These are phyloP conservation scores for Phytopythium delawarense DNA, from an alignment of 352 stramenopile species.

Conservation along the genomic window DNA sequence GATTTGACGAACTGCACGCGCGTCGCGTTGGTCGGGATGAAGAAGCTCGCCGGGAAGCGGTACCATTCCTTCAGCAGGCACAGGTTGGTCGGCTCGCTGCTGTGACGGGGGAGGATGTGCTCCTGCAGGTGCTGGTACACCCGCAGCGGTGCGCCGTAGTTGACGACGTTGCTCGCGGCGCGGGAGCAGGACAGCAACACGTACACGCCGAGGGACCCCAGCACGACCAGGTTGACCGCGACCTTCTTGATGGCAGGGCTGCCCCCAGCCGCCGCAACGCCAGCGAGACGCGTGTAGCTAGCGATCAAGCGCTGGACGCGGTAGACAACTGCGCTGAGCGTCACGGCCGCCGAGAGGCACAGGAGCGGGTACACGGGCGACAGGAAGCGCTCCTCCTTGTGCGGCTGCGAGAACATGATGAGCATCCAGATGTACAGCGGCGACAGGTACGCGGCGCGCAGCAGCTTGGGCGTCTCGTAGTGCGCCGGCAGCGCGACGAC, in stretches of 20 bases:
- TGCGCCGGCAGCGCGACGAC: conserved; percentile 30
- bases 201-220: conserved; percentile 43
- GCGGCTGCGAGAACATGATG: conserved; percentile 92
- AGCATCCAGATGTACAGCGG: conserved; percentile 89
- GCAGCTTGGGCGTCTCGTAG: conserved; percentile 22
- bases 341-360: conserved; percentile 72
- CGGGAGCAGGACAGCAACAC: conserved; percentile 50
- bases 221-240: conserved; percentile 34
- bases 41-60: conserved; percentile 95
- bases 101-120: conserved; percentile 44
- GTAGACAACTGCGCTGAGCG: conserved; percentile 50
- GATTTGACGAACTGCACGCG: conserved; percentile 90
- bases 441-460: conserved; percentile 42
- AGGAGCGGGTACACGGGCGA: conserved; percentile 95
- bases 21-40: conserved; percentile 84
- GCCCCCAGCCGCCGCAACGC: not conserved
- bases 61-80: conserved; percentile 99
- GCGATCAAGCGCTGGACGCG: conserved; percentile 25
- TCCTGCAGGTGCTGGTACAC: conserved; percentile 69
- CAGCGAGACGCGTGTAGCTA: not conserved
- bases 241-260: not conserved
- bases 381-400: conserved; percentile 99
- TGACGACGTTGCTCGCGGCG: conserved; percentile 58
- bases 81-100: conserved; percentile 39
- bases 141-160: conserved; percentile 65